phyloP scores from a whole-genome alignment of 192 early-diverging fungal species.

The Obelidium mucronatum region DNA sequence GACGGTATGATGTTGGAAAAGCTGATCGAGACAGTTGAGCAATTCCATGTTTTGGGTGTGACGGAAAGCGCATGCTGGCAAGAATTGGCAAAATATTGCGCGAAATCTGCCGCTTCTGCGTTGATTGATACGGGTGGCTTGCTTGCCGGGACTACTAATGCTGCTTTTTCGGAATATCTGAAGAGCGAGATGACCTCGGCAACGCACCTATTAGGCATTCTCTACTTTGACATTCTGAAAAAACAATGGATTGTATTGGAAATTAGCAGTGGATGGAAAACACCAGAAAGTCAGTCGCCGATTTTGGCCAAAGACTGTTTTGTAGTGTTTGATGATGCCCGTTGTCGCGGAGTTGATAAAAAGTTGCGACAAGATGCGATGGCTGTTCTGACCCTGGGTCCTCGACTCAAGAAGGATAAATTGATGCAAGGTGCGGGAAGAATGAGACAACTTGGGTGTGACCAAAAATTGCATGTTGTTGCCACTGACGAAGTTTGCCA shows the following conservation, averaged over 20 bases:
- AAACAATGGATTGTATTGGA: background rate
- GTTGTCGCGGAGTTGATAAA: conserved; percentile 20
- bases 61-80: background rate
- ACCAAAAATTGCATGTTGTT: background rate
- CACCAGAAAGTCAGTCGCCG: background rate
- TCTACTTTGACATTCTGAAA: conserved; percentile 1
- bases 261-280: background rate
- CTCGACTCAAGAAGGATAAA: conserved; percentile 16
- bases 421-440: conserved; percentile 35
- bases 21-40: background rate
- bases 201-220: background rate
- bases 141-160: conserved; percentile 17
- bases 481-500: background rate
- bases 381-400: conserved; percentile 17
- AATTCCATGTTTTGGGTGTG: background rate
- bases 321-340: conserved; percentile 25
- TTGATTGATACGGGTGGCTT: conserved; percentile 31
- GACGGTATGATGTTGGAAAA: conserved; percentile 17
- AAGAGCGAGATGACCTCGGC: background rate
- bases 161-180: background rate
- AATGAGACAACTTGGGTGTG: conserved; percentile 11
- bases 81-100: background rate
- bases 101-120: background rate
- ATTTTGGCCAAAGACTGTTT: conserved; percentile 11
- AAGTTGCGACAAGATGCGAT: background rate